Conservation (phyloP, 257 asterid species). For the Capsicum baccatum region DNA sequence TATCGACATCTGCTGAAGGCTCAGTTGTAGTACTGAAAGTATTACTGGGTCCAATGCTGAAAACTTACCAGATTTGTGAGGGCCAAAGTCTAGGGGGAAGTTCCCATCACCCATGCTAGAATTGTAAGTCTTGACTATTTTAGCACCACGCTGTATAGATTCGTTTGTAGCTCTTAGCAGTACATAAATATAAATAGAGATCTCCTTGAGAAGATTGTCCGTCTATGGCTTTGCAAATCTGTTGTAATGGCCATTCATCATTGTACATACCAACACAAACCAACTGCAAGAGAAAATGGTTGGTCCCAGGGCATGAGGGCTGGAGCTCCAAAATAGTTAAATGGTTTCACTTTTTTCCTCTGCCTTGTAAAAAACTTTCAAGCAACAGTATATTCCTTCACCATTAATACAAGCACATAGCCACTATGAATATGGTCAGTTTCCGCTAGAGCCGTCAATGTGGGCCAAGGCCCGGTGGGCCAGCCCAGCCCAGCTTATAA, state of each 20-base stretch:
- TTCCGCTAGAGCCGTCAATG: neutral
- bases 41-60: neutral
- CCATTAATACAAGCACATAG: neutral
- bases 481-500: no score
- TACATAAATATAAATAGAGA: conserved; percentile 23
- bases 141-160: conserved; percentile 22
- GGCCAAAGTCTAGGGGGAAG: neutral
- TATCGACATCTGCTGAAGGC: neutral
- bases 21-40: conserved; percentile 19
- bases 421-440: neutral
- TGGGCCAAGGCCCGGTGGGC: no score
- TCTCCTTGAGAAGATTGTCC: neutral
- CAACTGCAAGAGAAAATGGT: neutral
- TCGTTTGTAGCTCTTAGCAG: conserved; percentile 24
- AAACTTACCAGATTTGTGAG: neutral
- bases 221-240: neutral
- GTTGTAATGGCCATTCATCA: neutral
- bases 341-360: neutral
- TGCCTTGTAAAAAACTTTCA: neutral
- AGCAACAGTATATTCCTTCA: neutral
- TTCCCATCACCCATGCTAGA: neutral
- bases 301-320: neutral
- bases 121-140: neutral
- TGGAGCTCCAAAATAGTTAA: neutral
- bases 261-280: neutral